Evolutionary conservation across 441 rosid genomes (phyloP).

Genomic region (Gossypium schwendimanii): DNA sequence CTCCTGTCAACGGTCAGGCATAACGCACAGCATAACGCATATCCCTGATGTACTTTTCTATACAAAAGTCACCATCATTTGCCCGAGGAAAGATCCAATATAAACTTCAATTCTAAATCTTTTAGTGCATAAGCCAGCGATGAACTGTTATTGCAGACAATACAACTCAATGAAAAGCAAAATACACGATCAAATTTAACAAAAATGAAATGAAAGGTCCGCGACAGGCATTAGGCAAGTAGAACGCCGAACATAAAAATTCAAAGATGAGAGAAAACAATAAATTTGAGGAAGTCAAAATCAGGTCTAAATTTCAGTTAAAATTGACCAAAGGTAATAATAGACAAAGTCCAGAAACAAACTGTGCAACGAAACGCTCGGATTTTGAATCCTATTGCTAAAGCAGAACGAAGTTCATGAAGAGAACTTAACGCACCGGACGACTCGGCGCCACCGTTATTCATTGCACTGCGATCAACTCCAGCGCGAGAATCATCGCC

Average conservation of each 20-base stretch:
- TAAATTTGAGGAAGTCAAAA: background rate
- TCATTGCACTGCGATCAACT: constrained; percentile 23
- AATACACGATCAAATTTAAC: background rate
- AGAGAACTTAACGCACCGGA: constrained; percentile 32
- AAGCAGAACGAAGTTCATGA: background rate
- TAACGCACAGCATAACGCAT: too few relatives aligned
- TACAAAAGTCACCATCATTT: background rate
- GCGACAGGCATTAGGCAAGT: background rate
- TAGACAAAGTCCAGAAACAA: background rate
- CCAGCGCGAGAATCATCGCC: constrained; percentile 7
- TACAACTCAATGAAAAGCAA: background rate
- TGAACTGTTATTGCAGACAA: background rate
- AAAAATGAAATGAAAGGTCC: background rate
- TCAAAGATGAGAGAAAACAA: background rate
- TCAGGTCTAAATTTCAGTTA: constrained; percentile 13
- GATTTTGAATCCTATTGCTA: background rate
- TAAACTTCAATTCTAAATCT: background rate
- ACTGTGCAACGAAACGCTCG: background rate
- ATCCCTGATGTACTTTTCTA: background rate
- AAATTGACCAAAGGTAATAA: constrained; percentile 6
- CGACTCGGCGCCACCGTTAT: constrained; percentile 30
- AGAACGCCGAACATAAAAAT: background rate
- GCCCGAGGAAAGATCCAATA: background rate
- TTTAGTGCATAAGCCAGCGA: background rate
- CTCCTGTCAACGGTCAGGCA: background rate